Percentiles rank a stretch among this genome's conserved stretches.
Conservation (phyloP, 192 early-diverging fungal genomes). For the Kappamyces sp. region DNA sequence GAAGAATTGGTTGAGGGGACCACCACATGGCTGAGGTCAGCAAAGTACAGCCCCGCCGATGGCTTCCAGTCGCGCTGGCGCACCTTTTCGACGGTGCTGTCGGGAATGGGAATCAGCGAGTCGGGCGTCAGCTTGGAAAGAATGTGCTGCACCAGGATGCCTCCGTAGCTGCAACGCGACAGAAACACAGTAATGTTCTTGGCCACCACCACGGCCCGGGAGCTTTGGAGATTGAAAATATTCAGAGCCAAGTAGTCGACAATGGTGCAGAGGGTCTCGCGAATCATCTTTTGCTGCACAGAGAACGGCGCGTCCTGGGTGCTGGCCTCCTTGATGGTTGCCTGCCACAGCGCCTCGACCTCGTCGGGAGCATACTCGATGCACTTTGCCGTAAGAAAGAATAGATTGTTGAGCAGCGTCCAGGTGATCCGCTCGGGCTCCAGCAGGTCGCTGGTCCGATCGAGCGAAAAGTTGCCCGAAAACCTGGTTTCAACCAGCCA, state of each 20-base stretch:
- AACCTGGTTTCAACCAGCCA: neutral
- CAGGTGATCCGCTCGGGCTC: conserved; percentile 12
- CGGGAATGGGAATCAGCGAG: conserved; percentile 52
- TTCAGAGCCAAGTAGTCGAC: no score
- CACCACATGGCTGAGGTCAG: conserved; percentile 53
- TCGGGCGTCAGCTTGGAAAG: conserved; percentile 63
- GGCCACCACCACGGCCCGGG: no score
- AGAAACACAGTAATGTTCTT: no score
- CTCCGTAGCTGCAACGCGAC: no score
- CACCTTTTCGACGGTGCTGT: neutral
- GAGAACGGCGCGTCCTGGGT: no score
- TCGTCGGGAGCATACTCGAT: conserved; percentile 72
- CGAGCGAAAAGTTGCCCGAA: conserved; percentile 12
- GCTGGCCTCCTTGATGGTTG: no score
- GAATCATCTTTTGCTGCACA: no score
- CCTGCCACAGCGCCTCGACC: conserved; percentile 70
- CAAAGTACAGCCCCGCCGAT: conserved; percentile 44
- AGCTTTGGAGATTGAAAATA: no score
- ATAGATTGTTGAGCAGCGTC: conserved; percentile 67
- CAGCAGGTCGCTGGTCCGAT: neutral
- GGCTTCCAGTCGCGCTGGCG: neutral
- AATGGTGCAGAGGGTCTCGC: no score
- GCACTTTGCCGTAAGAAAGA: conserved; percentile 76
- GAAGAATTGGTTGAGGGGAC: conserved; percentile 58
- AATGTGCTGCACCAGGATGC: conserved; percentile 51